These are phyloP conservation scores for Barnettozyma botsteinii DNA, from an alignment of 805 yeast species.

Conservation along the genomic window DNA sequence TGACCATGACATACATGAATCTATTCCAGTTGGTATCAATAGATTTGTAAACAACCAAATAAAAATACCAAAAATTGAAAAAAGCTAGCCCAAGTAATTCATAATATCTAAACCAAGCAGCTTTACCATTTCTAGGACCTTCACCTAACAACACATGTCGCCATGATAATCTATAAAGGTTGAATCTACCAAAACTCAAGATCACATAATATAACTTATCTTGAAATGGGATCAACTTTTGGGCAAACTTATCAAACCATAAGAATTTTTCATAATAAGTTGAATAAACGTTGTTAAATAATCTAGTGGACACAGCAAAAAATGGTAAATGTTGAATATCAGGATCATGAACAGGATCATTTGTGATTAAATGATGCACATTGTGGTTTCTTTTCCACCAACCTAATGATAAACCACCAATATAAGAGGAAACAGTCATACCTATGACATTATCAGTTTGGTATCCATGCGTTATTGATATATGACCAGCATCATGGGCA, in stretches of 20 bases:
- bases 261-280: constrained; percentile 70
- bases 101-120: constrained; percentile 79
- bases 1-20: constrained; percentile 57
- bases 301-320: constrained; percentile 73
- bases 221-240: constrained; percentile 55
- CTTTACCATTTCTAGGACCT: constrained; percentile 77
- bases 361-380: constrained; percentile 88
- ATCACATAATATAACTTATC: constrained; percentile 71
- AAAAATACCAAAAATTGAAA: constrained; percentile 81
- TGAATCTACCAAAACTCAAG: constrained; percentile 78
- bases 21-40: constrained; percentile 51
- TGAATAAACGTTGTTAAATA: constrained; percentile 66
- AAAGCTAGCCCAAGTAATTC: constrained; percentile 65
- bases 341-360: constrained; percentile 91
- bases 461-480: constrained; percentile 75
- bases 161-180: constrained; percentile 79
- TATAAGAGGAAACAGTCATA: constrained; percentile 63
- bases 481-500: constrained; percentile 89
- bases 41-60: constrained; percentile 45
- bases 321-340: constrained; percentile 92
- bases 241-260: constrained; percentile 63
- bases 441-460: constrained; percentile 72
- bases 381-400: constrained; percentile 96
- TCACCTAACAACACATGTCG: constrained; percentile 63
- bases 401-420: constrained; percentile 85